Conservation (phyloP, 1,284 basidiomycete genomes). For the Trametes versicolor region DNA sequence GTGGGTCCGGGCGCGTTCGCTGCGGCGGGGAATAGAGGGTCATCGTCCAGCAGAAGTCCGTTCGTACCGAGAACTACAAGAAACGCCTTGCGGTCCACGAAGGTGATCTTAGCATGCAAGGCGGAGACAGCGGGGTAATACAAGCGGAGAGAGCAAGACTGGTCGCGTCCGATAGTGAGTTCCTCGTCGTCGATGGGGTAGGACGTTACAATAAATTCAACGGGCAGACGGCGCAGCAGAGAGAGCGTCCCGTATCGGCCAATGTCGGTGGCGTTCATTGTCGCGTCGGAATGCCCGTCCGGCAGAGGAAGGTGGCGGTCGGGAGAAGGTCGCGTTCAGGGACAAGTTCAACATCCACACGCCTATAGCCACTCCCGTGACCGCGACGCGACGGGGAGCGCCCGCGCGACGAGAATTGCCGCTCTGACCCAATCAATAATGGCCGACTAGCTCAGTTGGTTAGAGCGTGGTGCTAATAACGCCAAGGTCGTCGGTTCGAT, state of each 20-base stretch:
- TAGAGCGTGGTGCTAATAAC: conserved; percentile 36
- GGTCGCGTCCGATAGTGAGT: conserved; percentile 73
- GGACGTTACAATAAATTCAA: conserved; percentile 59
- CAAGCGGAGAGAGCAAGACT: conserved; percentile 68
- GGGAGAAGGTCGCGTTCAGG: conserved; percentile 1
- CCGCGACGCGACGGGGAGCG: conserved; percentile 18
- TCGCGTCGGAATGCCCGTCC: conserved; percentile 9
- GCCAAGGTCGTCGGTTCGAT: conserved; percentile 35
- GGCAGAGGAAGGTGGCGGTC: background rate
- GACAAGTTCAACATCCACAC: conserved; percentile 21
- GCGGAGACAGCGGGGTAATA: conserved; percentile 71
- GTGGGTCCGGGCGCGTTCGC: conserved; percentile 49
- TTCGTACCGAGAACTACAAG: conserved; percentile 65
- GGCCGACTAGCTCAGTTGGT: conserved; percentile 35
- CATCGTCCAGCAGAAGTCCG: conserved; percentile 69
- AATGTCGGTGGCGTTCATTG: conserved; percentile 60
- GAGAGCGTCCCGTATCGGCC: conserved; percentile 70
- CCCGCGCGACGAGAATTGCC: too few species aligned
- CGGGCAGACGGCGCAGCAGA: conserved; percentile 61
- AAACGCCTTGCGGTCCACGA: conserved; percentile 72
- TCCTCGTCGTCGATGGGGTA: conserved; percentile 76
- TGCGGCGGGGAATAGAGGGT: conserved; percentile 59
- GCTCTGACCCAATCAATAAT: too few species aligned
- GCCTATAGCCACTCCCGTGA: conserved; percentile 16
- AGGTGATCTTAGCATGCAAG: conserved; percentile 73